phyloP scores from a whole-genome alignment of 495 filamentous ascomycete species.

The Ramalina peruviana region DNA sequence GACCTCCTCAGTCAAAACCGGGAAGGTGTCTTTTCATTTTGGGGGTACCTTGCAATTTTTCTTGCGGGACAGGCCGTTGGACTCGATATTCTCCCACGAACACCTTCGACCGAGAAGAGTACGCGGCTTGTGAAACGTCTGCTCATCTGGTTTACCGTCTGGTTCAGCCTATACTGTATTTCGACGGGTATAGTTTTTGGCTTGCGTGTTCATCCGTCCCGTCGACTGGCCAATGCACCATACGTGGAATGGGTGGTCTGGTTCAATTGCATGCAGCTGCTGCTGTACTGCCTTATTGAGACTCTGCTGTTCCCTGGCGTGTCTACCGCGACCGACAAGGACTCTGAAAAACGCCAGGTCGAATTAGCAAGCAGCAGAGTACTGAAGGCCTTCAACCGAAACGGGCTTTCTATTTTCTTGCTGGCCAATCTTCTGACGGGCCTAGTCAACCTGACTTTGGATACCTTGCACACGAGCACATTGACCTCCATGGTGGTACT shows the following conservation, averaged over 20 bases:
- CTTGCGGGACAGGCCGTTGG: conserved; percentile 75
- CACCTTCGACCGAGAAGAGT: conserved; percentile 19
- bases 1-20: conserved; percentile 76
- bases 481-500: conserved; percentile 57
- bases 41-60: conserved; percentile 91
- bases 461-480: conserved; percentile 56
- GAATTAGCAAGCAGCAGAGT: conserved; percentile 63
- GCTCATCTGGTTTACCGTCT: conserved; percentile 43
- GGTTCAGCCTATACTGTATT: conserved; percentile 51
- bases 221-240: conserved; percentile 82
- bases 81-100: conserved; percentile 58
- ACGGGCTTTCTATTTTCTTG: conserved; percentile 77
- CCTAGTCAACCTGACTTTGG: conserved; percentile 69
- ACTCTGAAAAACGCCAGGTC: conserved; percentile 23
- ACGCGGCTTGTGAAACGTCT: conserved; percentile 46
- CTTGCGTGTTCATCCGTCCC: conserved; percentile 60
- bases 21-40: conserved; percentile 86
- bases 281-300: conserved; percentile 65
- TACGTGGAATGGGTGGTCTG: conserved; percentile 85
- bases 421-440: conserved; percentile 83
- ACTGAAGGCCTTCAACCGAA: conserved; percentile 71
- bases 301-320: conserved; percentile 58
- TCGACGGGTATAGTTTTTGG: conserved; percentile 55
- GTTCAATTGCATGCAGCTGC: conserved; percentile 72
- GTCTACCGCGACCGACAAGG: conserved; percentile 37